Percentiles rank a stretch among this genome's conserved stretches.
phyloP scores from a whole-genome alignment of 164 flowering plant genomes.

The Hamamelis virginiana region DNA sequence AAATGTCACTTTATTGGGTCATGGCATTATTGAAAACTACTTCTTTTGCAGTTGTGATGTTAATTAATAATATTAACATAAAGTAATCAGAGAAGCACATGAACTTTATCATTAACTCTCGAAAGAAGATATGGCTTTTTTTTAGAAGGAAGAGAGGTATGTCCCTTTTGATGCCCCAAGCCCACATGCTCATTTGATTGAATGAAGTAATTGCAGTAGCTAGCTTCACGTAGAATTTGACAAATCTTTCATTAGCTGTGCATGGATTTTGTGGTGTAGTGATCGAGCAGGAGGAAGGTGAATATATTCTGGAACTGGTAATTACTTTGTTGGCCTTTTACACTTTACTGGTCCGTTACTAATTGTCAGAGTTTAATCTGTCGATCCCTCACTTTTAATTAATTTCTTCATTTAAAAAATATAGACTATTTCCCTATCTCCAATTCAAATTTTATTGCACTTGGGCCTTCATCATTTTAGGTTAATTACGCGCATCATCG shows the following conservation, averaged over 20 bases:
- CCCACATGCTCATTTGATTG: conserved; percentile 7
- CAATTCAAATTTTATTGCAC: too few relatives aligned
- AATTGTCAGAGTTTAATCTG: too few relatives aligned
- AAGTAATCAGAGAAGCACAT: conserved; percentile 13
- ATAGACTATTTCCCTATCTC: too few relatives aligned
- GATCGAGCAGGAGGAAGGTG: background rate
- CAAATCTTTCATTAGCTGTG: background rate
- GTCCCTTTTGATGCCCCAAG: conserved; percentile 8
- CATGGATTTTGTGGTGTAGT: background rate
- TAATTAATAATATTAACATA: background rate
- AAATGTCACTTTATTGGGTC: conserved; percentile 10
- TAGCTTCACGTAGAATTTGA: background rate
- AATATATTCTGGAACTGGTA: too few relatives aligned
- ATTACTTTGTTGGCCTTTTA: too few relatives aligned
- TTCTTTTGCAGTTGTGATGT: background rate
- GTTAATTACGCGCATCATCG: too few relatives aligned
- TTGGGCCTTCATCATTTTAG: too few relatives aligned
- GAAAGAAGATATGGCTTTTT: conserved; percentile 2
- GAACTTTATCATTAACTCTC: conserved; percentile 10
- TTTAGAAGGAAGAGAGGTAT: background rate
- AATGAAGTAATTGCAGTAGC: background rate
- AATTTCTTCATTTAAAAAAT: too few relatives aligned
- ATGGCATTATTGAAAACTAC: background rate
- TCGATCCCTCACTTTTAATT: too few relatives aligned
- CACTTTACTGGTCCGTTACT: too few relatives aligned